These are phyloP conservation scores for Cadophora malorum DNA, from an alignment of 2,329 filamentous ascomycete species.

Conservation along the genomic window DNA sequence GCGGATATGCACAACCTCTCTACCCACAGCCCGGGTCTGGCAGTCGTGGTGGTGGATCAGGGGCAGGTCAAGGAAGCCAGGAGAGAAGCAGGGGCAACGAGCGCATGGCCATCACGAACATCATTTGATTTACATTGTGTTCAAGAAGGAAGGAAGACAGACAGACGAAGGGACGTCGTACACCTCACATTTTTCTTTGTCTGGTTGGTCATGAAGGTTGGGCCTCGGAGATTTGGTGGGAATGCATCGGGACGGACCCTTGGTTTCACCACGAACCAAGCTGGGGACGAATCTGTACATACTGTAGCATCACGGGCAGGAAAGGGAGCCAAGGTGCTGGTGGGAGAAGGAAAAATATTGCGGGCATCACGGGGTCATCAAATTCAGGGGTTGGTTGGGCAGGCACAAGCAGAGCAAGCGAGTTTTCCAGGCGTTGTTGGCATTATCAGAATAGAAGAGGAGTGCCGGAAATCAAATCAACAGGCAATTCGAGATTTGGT, in stretches of 20 bases:
- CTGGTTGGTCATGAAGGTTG: not conserved
- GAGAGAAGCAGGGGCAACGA: conserved; percentile 27
- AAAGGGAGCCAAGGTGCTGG: not conserved
- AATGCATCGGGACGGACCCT: conserved; percentile 1
- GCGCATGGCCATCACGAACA: conserved; percentile 29
- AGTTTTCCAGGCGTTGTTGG: conserved; percentile 8
- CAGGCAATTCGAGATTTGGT: not conserved
- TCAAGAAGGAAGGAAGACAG: not conserved
- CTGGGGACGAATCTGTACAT: conserved; percentile 10
- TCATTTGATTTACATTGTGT: conserved; percentile 17
- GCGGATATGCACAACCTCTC: conserved; percentile 29
- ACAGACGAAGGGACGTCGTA: not conserved
- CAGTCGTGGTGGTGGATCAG: conserved; percentile 21
- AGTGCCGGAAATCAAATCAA: not conserved
- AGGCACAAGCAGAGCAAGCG: not conserved
- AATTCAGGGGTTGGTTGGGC: too few species aligned
- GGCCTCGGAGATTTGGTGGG: not conserved
- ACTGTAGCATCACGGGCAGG: conserved; percentile 9
- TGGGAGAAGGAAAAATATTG: not conserved
- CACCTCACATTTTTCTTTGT: not conserved
- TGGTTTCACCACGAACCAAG: not conserved
- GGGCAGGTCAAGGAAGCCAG: conserved; percentile 17
- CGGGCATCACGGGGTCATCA: conserved; percentile 3
- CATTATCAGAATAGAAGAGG: conserved; percentile 3
- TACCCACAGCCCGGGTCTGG: conserved; percentile 26